A percentile compares a stretch with the other conserved stretches of the same genome.
Conservation (phyloP, 495 filamentous ascomycete genomes). For the Parathielavia hyrcaniae region DNA sequence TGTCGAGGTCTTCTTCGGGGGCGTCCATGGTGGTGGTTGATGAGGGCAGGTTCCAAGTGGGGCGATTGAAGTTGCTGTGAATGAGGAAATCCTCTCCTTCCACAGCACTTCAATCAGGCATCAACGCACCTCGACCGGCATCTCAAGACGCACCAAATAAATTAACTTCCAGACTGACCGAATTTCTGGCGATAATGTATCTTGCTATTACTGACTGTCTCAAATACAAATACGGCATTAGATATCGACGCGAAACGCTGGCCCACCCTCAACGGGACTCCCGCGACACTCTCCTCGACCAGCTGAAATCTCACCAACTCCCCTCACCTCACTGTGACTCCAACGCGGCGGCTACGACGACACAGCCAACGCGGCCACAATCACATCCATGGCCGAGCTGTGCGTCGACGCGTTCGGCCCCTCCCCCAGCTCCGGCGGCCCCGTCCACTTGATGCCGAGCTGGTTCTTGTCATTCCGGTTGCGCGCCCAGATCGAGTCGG, state of each 20-base stretch:
- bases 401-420: constrained; percentile 48
- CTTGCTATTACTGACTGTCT: too few species aligned
- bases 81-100: background rate
- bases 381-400: constrained; percentile 59
- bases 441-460: constrained; percentile 55
- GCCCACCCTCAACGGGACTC: too few species aligned
- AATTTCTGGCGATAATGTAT: too few species aligned
- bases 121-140: background rate
- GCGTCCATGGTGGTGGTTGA: constrained; percentile 39
- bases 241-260: too few species aligned
- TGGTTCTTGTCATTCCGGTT: constrained; percentile 48
- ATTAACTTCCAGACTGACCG: too few species aligned
- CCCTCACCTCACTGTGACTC: background rate
- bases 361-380: constrained; percentile 56
- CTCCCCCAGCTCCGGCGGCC: constrained; percentile 48
- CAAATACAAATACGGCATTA: too few species aligned
- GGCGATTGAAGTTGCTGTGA: background rate
- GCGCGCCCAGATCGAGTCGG: constrained; percentile 60
- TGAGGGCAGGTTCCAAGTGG: constrained; percentile 9
- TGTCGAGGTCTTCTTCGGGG: constrained; percentile 54
- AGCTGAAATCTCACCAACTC: background rate
- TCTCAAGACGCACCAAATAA: background rate
- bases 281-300: background rate
- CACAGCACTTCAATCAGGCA: constrained; percentile 2
- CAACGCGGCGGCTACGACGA: background rate